Evolutionary conservation across 495 filamentous ascomycete species (phyloP), one percentile per base, ranked within the genome.

Genomic region (Durotheca rogersii): DNA sequence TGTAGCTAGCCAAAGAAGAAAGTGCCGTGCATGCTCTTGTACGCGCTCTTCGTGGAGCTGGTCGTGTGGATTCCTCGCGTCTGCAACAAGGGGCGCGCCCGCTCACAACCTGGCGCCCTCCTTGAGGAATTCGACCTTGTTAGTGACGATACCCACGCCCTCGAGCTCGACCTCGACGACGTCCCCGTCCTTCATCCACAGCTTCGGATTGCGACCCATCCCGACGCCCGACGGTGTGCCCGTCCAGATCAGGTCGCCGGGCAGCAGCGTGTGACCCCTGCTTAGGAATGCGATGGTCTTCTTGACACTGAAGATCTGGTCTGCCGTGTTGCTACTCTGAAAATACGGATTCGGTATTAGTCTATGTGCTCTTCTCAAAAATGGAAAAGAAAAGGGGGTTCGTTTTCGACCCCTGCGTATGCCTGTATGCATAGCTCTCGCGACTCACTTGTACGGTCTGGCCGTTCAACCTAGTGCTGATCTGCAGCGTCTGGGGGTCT

Each of bases 221-320:
- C 85, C 89, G 7, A 92, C 89, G 39, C 88, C 88, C 61, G 85
- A 79, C 5, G 87, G 88, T 76, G 89, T 94, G 67, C 89, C 89
- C 30, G 89, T 92, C 54, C 90, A 91, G 41, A 94, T 89, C 41
- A 92, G 29, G 69, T 92, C 88, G 2, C 89, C 89, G 6, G 86
- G 87, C 37, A 88, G 60, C 18, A 93, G 65, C 10, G 89, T 92
- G 11, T 85, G 87, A 21, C 88, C 87, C 62, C 82, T 85, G 46
- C 82, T 87, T 32, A 95, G 64, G 56, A 90, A 88, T 0, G 83
- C 69, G 51, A 93, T 83, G 1, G 82, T 89, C 67, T 87, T 73
- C 16, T 77, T 82, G 16, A 93, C 84, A 41, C 78, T 72, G 66
- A 93, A 95, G 41, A 93, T 86, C 86, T 90, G 87, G 65, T 93